Conservation (phyloP, 352 stramenopile species). For the Phytophthora sansomeana region DNA sequence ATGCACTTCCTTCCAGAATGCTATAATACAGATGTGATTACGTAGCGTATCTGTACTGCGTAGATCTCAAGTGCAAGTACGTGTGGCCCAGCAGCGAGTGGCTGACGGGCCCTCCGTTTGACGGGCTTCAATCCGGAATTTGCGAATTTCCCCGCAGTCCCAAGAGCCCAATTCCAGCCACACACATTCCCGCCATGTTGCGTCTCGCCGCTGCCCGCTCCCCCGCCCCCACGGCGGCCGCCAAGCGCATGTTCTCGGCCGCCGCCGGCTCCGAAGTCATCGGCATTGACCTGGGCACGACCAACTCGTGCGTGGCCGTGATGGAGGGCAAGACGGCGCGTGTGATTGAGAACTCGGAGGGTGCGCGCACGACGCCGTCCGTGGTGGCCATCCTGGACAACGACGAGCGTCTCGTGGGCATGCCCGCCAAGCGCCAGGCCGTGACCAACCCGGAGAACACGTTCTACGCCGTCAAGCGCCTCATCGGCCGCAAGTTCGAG, state of each 20-base stretch:
- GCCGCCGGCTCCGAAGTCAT: slow-evolving; percentile 75
- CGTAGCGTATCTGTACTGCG: background rate
- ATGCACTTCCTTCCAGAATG: background rate
- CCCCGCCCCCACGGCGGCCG: slow-evolving; percentile 20
- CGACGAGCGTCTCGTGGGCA: slow-evolving; percentile 94
- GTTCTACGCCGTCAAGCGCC: slow-evolving; percentile 97
- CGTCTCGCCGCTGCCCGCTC: slow-evolving; percentile 31
- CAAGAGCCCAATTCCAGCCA: background rate
- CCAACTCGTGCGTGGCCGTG: slow-evolving; percentile 93
- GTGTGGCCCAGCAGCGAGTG: slow-evolving; percentile 35
- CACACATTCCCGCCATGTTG: slow-evolving; percentile 27
- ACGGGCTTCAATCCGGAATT: slow-evolving; percentile 43
- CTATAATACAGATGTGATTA: no score
- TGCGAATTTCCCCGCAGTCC: slow-evolving; percentile 39
- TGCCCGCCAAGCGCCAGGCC: slow-evolving; percentile 96
- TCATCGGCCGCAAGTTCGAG: slow-evolving; percentile 95
- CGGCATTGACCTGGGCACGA: slow-evolving; percentile 99
- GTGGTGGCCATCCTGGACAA: slow-evolving; percentile 96
- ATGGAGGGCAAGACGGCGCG: slow-evolving; percentile 87
- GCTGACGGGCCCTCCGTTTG: slow-evolving; percentile 8
- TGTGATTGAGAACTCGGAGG: slow-evolving; percentile 99
- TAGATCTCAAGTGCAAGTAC: slow-evolving; percentile 21
- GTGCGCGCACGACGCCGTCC: slow-evolving; percentile 95
- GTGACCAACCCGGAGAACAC: slow-evolving; percentile 99
- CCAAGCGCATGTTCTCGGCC: slow-evolving; percentile 63